Evolutionary conservation across 305 asterid genomes (phyloP).

Genomic region (Plantago coronopus): DNA sequence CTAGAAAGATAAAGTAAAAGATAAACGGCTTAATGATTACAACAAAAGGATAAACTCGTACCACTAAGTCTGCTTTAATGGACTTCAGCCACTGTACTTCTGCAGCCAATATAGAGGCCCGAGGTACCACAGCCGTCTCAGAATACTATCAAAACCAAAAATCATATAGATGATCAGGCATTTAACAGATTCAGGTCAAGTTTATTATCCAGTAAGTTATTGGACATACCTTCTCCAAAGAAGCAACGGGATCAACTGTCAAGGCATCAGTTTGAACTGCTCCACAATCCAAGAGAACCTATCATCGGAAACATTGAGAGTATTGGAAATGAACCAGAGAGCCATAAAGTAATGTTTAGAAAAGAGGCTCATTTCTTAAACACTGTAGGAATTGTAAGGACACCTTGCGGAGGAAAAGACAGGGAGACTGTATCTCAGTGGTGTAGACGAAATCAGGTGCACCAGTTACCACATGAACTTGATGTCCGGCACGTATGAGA

Average conservation of each 20-base stretch:
- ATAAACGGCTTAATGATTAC: neutral
- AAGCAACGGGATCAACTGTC: slow-evolving; percentile 98
- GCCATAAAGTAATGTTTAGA: neutral
- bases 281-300: slow-evolving; percentile 95
- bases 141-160: slow-evolving; percentile 38
- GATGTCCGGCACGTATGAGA: slow-evolving; percentile 85
- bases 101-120: slow-evolving; percentile 68
- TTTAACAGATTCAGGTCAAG: neutral
- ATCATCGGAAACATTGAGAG: slow-evolving; percentile 16
- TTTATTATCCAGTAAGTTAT: slow-evolving; percentile 13
- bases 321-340: neutral
- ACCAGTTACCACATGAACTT: slow-evolving; percentile 94
- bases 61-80: slow-evolving; percentile 92
- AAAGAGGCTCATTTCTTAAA: neutral
- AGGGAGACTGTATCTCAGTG: slow-evolving; percentile 75
- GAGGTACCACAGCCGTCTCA: slow-evolving; percentile 96
- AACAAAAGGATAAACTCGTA: slow-evolving; percentile 26
- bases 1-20: neutral
- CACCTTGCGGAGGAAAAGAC: slow-evolving; percentile 86
- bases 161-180: slow-evolving; percentile 13
- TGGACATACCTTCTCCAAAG: slow-evolving; percentile 68
- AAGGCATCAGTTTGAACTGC: slow-evolving; percentile 99
- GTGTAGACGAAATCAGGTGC: slow-evolving; percentile 94
- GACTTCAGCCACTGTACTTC: slow-evolving; percentile 96
- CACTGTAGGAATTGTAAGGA: slow-evolving; percentile 3